Evolutionary conservation across 768 basidiomycete species (phyloP).

Genomic region (Termitomyces sp.): DNA sequence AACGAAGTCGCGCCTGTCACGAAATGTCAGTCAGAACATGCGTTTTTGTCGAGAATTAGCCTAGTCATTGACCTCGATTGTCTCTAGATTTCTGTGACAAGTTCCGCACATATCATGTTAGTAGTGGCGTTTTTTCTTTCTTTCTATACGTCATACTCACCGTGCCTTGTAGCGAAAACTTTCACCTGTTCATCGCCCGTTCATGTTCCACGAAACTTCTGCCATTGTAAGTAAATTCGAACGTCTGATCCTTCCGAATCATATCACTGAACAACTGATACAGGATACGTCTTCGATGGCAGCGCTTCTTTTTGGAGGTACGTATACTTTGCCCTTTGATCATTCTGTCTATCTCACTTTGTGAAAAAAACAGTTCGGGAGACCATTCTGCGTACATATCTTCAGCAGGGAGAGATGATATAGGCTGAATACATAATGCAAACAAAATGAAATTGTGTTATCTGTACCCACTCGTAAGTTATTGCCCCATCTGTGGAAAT

Average conservation of each 20-base stretch:
- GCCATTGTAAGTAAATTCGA: constrained; percentile 50
- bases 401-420: constrained; percentile 26
- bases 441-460: too few species aligned
- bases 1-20: constrained; percentile 61
- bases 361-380: constrained; percentile 28
- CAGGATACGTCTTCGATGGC: constrained; percentile 42
- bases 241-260: neutral
- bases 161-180: constrained; percentile 40
- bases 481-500: too few species aligned
- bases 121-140: constrained; percentile 16
- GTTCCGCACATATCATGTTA: constrained; percentile 59
- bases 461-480: too few species aligned
- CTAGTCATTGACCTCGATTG: neutral
- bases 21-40: constrained; percentile 49
- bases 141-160: neutral
- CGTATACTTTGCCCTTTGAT: neutral
- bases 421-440: constrained; percentile 11
- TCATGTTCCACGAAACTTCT: constrained; percentile 68
- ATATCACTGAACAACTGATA: neutral
- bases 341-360: neutral
- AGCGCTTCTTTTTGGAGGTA: constrained; percentile 33
- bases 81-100: constrained; percentile 67
- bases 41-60: neutral
- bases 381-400: constrained; percentile 35
- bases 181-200: constrained; percentile 54